Conservation (phyloP, 2,329 filamentous ascomycete species). For the Penicillium italicum region DNA sequence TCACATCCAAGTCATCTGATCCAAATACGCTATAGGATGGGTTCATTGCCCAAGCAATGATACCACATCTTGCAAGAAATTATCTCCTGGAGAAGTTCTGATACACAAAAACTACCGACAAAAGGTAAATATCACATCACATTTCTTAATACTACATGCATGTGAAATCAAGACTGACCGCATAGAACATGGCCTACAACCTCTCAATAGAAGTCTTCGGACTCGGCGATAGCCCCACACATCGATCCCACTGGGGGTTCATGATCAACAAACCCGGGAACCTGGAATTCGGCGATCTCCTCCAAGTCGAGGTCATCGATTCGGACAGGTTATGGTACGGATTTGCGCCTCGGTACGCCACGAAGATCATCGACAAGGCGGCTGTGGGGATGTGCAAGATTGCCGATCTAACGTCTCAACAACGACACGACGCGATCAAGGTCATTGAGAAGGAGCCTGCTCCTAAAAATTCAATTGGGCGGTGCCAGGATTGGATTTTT, state of each 20-base stretch:
- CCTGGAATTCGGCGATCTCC: constrained; percentile 21
- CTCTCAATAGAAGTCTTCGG: constrained; percentile 26
- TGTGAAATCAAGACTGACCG: not conserved
- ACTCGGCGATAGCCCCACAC: constrained; percentile 19
- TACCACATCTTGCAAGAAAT: not conserved
- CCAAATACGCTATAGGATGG: not conserved
- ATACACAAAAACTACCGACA: not conserved
- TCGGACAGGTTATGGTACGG: constrained; percentile 23
- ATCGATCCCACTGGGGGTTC: constrained; percentile 27
- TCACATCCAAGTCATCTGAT: constrained; percentile 3
- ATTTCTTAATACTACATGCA: not conserved
- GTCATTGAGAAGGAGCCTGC: constrained; percentile 19
- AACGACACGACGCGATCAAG: constrained; percentile 18
- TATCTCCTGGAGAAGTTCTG: not conserved
- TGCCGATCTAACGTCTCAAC: constrained; percentile 13
- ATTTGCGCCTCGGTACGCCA: constrained; percentile 21
- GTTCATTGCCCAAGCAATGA: not conserved
- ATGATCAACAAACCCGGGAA: constrained; percentile 20
- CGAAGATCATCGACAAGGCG: constrained; percentile 19
- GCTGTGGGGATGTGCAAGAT: constrained; percentile 24
- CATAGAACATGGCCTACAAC: constrained; percentile 13
- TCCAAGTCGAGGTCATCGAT: constrained; percentile 26
- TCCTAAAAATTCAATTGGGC: constrained; percentile 18
- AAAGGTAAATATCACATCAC: not conserved
- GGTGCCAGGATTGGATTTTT: constrained; percentile 28